phyloP scores from a whole-genome alignment of 2,329 filamentous ascomycete species.

The Phialocephala sp. region DNA sequence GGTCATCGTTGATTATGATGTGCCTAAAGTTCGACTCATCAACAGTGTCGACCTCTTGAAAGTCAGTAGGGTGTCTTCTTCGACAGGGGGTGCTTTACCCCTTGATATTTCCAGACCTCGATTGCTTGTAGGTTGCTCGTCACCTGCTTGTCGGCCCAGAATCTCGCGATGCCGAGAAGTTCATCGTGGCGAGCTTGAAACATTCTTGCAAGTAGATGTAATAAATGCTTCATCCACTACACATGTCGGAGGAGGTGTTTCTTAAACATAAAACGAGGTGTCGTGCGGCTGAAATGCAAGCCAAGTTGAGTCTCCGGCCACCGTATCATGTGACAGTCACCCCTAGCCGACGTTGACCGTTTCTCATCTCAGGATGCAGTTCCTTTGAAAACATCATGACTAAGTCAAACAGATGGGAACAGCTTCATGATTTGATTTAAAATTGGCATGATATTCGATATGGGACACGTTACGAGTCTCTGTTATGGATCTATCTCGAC shows the following conservation, averaged over 20 bases:
- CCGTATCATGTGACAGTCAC: neutral
- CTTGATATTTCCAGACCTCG: constrained; percentile 11
- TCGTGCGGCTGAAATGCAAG: constrained; percentile 2
- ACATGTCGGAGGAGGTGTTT: too few species aligned
- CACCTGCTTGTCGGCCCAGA: neutral
- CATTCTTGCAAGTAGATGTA: neutral
- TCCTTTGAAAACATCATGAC: too few species aligned
- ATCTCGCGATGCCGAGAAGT: neutral
- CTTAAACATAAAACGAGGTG: neutral
- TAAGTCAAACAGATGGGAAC: too few species aligned
- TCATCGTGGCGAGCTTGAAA: constrained; percentile 1
- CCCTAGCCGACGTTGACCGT: too few species aligned
- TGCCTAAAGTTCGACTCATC: neutral
- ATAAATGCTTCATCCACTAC: neutral
- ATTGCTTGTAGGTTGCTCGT: neutral
- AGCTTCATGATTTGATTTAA: neutral
- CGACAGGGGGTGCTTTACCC: neutral
- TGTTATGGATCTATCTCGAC: neutral
- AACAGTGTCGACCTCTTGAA: neutral
- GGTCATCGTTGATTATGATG: neutral
- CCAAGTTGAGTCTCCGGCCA: neutral
- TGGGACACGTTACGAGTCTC: neutral
- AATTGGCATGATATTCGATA: too few species aligned
- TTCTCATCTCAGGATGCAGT: too few species aligned
- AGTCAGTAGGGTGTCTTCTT: neutral